These are phyloP conservation scores for Sugiyamaella japonica DNA, from an alignment of 1,139 yeast genomes.

Conservation along the genomic window DNA sequence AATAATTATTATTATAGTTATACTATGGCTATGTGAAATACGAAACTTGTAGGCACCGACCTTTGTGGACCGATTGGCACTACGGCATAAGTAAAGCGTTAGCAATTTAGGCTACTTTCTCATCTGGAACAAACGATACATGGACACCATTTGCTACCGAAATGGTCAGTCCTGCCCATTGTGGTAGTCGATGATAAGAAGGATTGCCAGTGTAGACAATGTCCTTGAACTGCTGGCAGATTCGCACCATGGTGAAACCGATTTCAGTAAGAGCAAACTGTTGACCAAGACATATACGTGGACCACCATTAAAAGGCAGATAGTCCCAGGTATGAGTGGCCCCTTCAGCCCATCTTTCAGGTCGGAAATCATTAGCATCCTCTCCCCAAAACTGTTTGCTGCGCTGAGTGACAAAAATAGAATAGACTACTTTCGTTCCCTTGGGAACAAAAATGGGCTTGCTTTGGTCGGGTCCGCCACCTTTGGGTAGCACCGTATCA, in stretches of 20 bases:
- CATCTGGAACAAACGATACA: constrained; percentile 19
- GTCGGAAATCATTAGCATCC: constrained; percentile 50
- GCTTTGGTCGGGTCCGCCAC: constrained; percentile 51
- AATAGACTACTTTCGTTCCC: constrained; percentile 50
- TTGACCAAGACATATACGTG: constrained; percentile 62
- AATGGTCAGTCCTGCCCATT: constrained; percentile 21
- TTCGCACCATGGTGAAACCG: constrained; percentile 48
- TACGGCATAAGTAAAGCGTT: too few relatives aligned
- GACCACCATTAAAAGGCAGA: constrained; percentile 61
- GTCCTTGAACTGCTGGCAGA: constrained; percentile 40
- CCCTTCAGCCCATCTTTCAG: constrained; percentile 50
- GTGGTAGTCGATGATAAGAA: constrained; percentile 7
- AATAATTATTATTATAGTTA: too few relatives aligned
- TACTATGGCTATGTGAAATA: too few relatives aligned
- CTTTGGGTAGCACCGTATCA: constrained; percentile 52
- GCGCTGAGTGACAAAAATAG: constrained; percentile 51
- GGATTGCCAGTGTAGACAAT: constrained; percentile 16
- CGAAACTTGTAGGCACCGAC: too few relatives aligned
- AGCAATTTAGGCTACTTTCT: neutral
- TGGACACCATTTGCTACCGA: constrained; percentile 23
- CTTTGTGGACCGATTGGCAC: too few relatives aligned
- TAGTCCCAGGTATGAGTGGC: constrained; percentile 47
- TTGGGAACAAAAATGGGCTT: constrained; percentile 50
- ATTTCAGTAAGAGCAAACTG: constrained; percentile 61
- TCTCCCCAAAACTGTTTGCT: constrained; percentile 49